Base-by-base conservation (phyloP, 2,329 filamentous ascomycete genomes). In the Penicillium sp. region DNA sequence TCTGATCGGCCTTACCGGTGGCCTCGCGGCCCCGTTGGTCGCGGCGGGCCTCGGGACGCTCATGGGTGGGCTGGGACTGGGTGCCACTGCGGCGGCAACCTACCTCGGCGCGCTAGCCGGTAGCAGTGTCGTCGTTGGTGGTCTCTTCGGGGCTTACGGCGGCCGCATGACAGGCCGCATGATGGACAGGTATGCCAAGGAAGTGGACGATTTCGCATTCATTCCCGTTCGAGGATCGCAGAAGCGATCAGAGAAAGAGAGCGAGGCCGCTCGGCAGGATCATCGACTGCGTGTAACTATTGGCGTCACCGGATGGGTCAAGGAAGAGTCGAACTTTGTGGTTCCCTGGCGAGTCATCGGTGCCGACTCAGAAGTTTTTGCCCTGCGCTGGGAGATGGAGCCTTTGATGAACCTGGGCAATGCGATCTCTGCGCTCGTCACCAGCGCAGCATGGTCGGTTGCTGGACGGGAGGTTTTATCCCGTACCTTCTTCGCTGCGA, bases 101-200 rank as follows among this genome's bases (percentile, higher is more conserved):
- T 80, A 95, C 37, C 71, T 97, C 1, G 91, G 90, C 8, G 77
- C 82, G 13, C 75, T 96, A 57, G 85, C 88, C 2, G 83, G 90
- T 25, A 93, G 85, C 47, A 80, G 83, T 4, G 78, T 93, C 11
- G 73, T 89, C 28, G 84, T 95, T 19, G 91, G 90, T 11, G 81
- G 85, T 25, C 71, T 97, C 26, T 96, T 97, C 58, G 93, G 93
- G 7, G 87, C 93, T n/a, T 95, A 94, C 59, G 86, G 86, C 29
- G 82, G 84, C 1, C 80, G 83, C 23, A 90, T 94, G 75, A 86
- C 86, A 0, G 81, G 83, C 36, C 84, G 89, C 62, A 87, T 90
- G 75, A 86, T 96, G 75, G 87, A 95, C 50, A 76, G 83, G n/a
- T 94, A 94, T 61, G 79, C 85, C 8, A 82, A 81, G 52, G 88